phyloP scores from a whole-genome alignment of 257 asterid genomes.

The Fraxinus quadrangulata region DNA sequence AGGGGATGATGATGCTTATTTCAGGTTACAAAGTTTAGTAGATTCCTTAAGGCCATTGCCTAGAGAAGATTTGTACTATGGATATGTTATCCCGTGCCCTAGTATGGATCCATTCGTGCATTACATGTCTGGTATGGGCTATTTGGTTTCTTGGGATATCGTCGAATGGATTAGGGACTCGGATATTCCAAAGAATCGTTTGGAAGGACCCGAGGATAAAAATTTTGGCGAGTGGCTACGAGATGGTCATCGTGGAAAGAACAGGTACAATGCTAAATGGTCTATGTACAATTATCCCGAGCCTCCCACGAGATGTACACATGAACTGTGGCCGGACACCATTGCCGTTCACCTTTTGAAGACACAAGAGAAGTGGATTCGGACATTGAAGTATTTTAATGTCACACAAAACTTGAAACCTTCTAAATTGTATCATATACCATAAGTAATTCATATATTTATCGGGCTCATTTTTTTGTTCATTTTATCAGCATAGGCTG shows the following conservation, averaged over 20 bases:
- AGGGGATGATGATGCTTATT: constrained; percentile 80
- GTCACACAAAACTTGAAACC: constrained; percentile 66
- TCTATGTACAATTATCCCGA: constrained; percentile 85
- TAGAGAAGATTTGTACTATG: constrained; percentile 73
- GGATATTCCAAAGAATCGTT: constrained; percentile 61
- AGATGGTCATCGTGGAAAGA: constrained; percentile 66
- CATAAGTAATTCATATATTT: constrained; percentile 25
- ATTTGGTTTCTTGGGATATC: constrained; percentile 82
- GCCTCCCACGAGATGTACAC: constrained; percentile 77
- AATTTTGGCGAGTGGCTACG: constrained; percentile 81
- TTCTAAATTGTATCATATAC: constrained; percentile 77
- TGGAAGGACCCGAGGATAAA: constrained; percentile 78
- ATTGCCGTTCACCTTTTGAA: constrained; percentile 81
- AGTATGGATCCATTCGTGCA: constrained; percentile 84
- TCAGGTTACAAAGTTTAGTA: constrained; percentile 60
- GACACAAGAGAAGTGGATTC: constrained; percentile 87
- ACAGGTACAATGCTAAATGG: constrained; percentile 90
- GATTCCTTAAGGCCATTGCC: constrained; percentile 62
- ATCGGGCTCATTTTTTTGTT: background rate
- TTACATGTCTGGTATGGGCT: constrained; percentile 99
- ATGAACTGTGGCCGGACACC: constrained; percentile 87
- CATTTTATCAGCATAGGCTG: background rate
- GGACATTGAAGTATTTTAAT: constrained; percentile 72
- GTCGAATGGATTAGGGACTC: constrained; percentile 81
- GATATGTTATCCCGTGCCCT: constrained; percentile 82